Conservation (phyloP, 352 stramenopile genomes). For the Peronosclerospora sorghi region DNA sequence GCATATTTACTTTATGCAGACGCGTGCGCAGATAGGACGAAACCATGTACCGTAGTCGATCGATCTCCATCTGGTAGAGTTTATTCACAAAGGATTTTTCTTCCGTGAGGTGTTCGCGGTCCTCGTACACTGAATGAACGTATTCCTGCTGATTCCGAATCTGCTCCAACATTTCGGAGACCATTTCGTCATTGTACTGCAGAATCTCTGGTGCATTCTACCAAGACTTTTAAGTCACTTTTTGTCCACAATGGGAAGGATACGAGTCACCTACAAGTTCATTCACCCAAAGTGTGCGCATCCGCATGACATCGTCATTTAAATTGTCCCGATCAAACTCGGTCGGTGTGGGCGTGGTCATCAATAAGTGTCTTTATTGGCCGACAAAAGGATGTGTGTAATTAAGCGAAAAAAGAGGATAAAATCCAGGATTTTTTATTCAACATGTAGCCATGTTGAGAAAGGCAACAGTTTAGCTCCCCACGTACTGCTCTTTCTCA, state of each 20-base stretch:
- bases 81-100: slow-evolving; percentile 78
- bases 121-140: slow-evolving; percentile 67
- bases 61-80: slow-evolving; percentile 85
- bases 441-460: slow-evolving; percentile 12
- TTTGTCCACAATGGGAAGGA: not conserved
- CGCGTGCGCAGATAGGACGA: slow-evolving; percentile 72
- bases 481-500: slow-evolving; percentile 20
- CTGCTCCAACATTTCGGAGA: slow-evolving; percentile 76
- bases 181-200: slow-evolving; percentile 65
- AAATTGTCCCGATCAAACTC: slow-evolving; percentile 58
- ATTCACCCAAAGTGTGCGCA: slow-evolving; percentile 72
- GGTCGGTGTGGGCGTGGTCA: slow-evolving; percentile 16
- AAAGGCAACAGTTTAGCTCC: slow-evolving; percentile 15
- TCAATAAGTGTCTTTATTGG: not conserved
- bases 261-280: slow-evolving; percentile 45
- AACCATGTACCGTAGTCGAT: slow-evolving; percentile 76
- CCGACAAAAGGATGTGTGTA: not conserved
- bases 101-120: slow-evolving; percentile 48
- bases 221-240: not conserved
- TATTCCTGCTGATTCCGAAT: slow-evolving; percentile 82
- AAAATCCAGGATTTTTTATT: not conserved
- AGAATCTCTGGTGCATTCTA: slow-evolving; percentile 76
- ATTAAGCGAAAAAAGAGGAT: not conserved
- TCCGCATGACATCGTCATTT: slow-evolving; percentile 68
- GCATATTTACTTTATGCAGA: slow-evolving; percentile 55